Evolutionary conservation across 176 grass and related monocot genomes (phyloP), one percentile per base, ranked within the genome.

Genomic region (Aegilops tauschii): DNA sequence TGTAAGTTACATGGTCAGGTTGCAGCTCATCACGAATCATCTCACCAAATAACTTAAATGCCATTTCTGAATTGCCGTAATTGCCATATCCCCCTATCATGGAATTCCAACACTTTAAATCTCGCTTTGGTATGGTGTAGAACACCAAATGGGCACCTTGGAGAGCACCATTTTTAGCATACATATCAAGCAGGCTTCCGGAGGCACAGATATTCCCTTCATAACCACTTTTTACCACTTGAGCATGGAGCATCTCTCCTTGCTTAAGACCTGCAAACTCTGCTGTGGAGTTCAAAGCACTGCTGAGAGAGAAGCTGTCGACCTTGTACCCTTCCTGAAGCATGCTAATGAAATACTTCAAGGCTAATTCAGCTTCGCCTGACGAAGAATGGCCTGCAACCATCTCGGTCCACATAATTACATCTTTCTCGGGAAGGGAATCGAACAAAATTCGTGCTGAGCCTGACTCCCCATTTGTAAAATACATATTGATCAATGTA

Each of bases 401-500:
- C 96, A 98, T 98, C 87, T 98, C 96, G 2, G 93, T 98, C 96
- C 96, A 98, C 84, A 98, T 91, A 77, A 94, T 91, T 45, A 86
- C 92, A 98, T 95, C 96, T 88, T 94, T 95, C 62, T 85, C 73
- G 0, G 17, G 39, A 75, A 91, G 31, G n/a, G 40, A 88, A 80
- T 84, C 81, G 39, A 98, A 98, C 80, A 98, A 59, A 86, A 62
- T 78, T 71, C 63, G 88, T 62, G 96, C 86, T 78, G 84, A 93
- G 3, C 10, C 17, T 14, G 88, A 35, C 18, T 95, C 89, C 4
- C 88, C 84, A 8, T 95, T 95, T 73, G 87, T 77, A 83, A 98
- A 98, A 69, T 98, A 98, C 93, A 98, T 98, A 42, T 94, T 95
- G 85, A 98, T 93, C 47, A 95, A 77, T 18, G 96, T 95, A 84